Conservation (phyloP, 2,329 filamentous ascomycete species). For the Xylaria multiplex region DNA sequence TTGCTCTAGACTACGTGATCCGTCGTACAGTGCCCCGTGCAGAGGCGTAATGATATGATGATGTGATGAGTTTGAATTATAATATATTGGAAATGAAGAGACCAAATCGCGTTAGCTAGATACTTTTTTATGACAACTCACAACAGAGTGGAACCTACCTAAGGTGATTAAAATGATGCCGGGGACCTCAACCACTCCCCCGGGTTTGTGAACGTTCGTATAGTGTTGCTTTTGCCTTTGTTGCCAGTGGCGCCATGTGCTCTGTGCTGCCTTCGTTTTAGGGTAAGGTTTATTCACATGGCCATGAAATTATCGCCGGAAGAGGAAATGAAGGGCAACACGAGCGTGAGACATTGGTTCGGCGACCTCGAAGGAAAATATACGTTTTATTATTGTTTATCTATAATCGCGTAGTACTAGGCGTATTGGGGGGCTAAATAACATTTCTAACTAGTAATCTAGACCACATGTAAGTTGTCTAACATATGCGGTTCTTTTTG, state of each 20-base stretch:
- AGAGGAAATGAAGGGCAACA: neutral
- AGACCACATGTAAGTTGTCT: neutral
- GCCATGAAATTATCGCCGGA: neutral
- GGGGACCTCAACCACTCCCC: constrained; percentile 6
- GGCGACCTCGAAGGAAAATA: neutral
- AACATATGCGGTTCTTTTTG: neutral
- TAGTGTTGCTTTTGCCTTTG: constrained; percentile 8
- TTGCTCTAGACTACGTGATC: too few species aligned
- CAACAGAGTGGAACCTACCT: neutral
- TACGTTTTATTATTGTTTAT: neutral
- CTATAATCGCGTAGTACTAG: neutral
- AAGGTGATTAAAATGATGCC: neutral
- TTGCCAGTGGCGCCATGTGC: neutral
- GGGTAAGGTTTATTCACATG: neutral
- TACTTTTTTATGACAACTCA: neutral
- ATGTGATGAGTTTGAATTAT: neutral
- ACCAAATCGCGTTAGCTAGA: neutral
- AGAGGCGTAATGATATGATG: neutral
- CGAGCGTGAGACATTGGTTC: neutral
- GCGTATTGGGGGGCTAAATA: neutral
- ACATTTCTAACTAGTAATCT: neutral
- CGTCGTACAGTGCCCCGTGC: neutral
- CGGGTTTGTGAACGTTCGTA: constrained; percentile 4
- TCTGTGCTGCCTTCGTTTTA: constrained; percentile 2
- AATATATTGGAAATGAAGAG: neutral